These are phyloP conservation scores for Ceratocystis ficicola DNA, from an alignment of 2,329 filamentous ascomycete genomes.

Conservation along the genomic window DNA sequence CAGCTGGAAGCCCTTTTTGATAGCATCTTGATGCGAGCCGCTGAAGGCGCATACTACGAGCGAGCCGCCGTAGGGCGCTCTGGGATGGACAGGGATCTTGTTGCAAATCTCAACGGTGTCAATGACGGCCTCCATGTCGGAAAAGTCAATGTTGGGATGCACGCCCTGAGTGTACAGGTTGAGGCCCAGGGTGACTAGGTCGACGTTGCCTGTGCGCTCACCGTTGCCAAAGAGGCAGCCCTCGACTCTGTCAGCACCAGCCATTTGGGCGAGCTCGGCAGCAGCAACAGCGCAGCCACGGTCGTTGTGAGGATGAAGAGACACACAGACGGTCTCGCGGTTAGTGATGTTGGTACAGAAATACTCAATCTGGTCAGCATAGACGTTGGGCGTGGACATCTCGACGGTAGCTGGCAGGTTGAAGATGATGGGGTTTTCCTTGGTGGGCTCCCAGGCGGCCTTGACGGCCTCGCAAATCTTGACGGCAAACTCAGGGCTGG, in stretches of 20 bases:
- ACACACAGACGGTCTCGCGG: conserved; percentile 76
- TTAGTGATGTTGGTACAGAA: conserved; percentile 80
- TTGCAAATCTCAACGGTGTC: conserved; percentile 83
- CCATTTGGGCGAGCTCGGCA: conserved; percentile 90
- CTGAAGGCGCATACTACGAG: conserved; percentile 88
- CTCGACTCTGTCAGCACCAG: conserved; percentile 85
- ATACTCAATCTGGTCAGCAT: conserved; percentile 91
- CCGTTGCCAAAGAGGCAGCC: conserved; percentile 91
- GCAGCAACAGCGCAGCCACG: conserved; percentile 81
- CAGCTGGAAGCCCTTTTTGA: conserved; percentile 77
- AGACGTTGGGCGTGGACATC: conserved; percentile 87
- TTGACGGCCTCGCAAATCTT: conserved; percentile 87
- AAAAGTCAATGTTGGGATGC: conserved; percentile 77
- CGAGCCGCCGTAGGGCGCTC: conserved; percentile 81
- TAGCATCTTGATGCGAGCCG: conserved; percentile 87
- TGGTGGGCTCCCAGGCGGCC: conserved; percentile 75
- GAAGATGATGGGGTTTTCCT: conserved; percentile 78
- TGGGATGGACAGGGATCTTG: conserved; percentile 85
- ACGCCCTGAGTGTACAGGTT: conserved; percentile 95
- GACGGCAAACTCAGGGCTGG: conserved; percentile 68
- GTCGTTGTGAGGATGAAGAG: conserved; percentile 90
- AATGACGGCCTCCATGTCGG: conserved; percentile 73
- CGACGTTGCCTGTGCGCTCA: conserved; percentile 89
- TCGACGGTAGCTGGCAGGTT: conserved; percentile 95
- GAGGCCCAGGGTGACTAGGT: conserved; percentile 80